These are phyloP conservation scores for Leccinum ponderosum DNA, from an alignment of 1,284 basidiomycete genomes.

Conservation along the genomic window DNA sequence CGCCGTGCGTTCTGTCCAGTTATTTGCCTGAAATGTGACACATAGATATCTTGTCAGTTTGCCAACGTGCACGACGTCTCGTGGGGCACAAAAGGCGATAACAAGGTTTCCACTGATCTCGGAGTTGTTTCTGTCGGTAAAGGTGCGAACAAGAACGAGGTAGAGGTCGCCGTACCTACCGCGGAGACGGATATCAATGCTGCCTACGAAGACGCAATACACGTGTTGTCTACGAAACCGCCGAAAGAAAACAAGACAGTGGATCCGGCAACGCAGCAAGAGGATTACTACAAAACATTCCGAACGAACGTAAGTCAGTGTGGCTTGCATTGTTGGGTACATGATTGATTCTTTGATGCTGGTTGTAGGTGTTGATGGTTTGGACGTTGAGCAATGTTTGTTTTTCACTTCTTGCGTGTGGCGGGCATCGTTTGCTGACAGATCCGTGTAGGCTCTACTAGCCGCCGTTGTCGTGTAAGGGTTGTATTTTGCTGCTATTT, in stretches of 20 bases:
- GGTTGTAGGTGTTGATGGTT: conserved; percentile 60
- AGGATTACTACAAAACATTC: conserved; percentile 89
- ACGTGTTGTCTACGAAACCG: conserved; percentile 72
- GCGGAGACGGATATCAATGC: conserved; percentile 87
- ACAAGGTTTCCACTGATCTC: conserved; percentile 81
- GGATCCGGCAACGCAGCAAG: conserved; percentile 72
- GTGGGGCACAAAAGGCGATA: conserved; percentile 93
- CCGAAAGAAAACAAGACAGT: conserved; percentile 66
- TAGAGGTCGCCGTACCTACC: conserved; percentile 79
- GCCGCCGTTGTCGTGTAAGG: conserved; percentile 71
- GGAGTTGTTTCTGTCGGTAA: conserved; percentile 70
- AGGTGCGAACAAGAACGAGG: conserved; percentile 59
- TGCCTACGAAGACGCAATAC: conserved; percentile 83
- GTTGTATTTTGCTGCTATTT: background rate
- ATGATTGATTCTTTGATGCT: conserved; percentile 4
- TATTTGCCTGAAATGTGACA: conserved; percentile 2
- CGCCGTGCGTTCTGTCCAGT: conserved; percentile 52
- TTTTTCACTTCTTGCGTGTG: conserved; percentile 7
- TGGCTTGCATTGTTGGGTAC: conserved; percentile 3
- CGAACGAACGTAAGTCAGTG: conserved; percentile 69
- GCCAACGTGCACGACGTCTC: conserved; percentile 88
- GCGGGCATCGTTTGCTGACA: conserved; percentile 13
- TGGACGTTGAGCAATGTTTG: conserved; percentile 84
- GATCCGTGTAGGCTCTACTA: conserved; percentile 54
- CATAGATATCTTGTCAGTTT: conserved; percentile 48